Percentiles rank a stretch among this genome's conserved stretches.
Evolutionary conservation across 371 early-diverging fungal species (phyloP).

Genomic region (Mortierella sp.): DNA sequence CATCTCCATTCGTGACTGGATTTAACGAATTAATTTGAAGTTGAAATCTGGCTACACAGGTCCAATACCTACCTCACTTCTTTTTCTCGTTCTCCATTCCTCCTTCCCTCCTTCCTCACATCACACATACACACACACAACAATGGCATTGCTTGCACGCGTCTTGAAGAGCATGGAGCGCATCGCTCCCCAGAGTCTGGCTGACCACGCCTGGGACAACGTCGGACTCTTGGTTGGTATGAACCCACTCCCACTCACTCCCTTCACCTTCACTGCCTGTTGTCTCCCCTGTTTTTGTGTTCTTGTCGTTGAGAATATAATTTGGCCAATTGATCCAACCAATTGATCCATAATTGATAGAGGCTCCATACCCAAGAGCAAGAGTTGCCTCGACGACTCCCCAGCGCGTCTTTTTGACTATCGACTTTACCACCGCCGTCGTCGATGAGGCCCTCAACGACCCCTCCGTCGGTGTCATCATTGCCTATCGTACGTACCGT

Average conservation of each 20-base stretch:
- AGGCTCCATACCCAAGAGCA: slow-evolving; percentile 78
- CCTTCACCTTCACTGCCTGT: background rate
- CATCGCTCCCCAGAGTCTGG: slow-evolving; percentile 91
- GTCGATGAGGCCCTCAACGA: slow-evolving; percentile 91
- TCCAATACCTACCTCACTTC: background rate
- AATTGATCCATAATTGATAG: slow-evolving; percentile 45
- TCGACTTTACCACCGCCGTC: slow-evolving; percentile 92
- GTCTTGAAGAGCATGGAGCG: slow-evolving; percentile 71
- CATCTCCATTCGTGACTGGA: background rate
- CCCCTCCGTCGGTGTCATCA: slow-evolving; percentile 88
- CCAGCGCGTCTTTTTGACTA: slow-evolving; percentile 92
- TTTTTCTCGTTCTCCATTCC: background rate
- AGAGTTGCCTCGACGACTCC: slow-evolving; percentile 43
- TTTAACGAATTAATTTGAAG: background rate
- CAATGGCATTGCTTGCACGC: slow-evolving; percentile 71
- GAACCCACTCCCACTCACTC: background rate
- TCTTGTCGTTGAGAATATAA: too few relatives aligned
- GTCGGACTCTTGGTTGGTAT: slow-evolving; percentile 91
- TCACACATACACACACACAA: background rate
- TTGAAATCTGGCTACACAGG: background rate
- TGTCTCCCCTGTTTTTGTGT: background rate
- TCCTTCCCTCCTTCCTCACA: background rate
- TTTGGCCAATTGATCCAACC: background rate
- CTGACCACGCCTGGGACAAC: slow-evolving; percentile 97
- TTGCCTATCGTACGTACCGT: slow-evolving; percentile 79